These are phyloP conservation scores for Kitagawia praeruptora DNA, from an alignment of 129 eudicot genomes.

Conservation along the genomic window DNA sequence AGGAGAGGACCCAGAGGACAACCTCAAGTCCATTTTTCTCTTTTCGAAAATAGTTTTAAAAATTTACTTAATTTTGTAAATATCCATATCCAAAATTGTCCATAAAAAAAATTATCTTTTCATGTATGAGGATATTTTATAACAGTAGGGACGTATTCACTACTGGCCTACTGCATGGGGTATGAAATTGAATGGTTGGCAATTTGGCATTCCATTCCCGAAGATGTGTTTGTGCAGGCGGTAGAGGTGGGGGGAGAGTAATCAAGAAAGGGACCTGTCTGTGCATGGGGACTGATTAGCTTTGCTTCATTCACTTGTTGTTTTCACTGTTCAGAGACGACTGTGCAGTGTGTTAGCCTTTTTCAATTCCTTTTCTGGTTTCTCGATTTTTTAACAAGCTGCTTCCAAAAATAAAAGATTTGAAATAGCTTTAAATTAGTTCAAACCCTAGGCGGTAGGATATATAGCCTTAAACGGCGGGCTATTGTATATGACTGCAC, in stretches of 20 bases:
- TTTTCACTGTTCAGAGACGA: constrained; percentile 47
- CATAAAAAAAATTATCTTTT: too few species aligned
- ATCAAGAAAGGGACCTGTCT: constrained; percentile 62
- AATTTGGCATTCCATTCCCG: constrained; percentile 71
- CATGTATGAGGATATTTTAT: too few species aligned
- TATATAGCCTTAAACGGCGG: constrained; percentile 20
- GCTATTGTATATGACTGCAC: constrained; percentile 2
- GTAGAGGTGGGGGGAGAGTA: constrained; percentile 86
- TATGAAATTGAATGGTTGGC: constrained; percentile 30
- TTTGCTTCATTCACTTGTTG: constrained; percentile 84
- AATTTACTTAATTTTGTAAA: too few species aligned
- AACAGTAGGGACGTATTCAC: too few species aligned
- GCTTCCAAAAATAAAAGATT: background rate
- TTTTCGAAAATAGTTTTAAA: too few species aligned
- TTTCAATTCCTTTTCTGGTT: background rate
- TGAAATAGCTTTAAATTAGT: too few species aligned
- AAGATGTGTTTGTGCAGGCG: constrained; percentile 43
- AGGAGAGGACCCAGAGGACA: too few species aligned
- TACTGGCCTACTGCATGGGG: too few species aligned
- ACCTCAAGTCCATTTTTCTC: too few species aligned
- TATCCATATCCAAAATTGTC: too few species aligned
- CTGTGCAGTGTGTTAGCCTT: background rate
- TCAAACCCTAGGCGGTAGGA: background rate
- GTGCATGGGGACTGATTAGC: constrained; percentile 62
- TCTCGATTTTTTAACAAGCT: constrained; percentile 15